Conservation (phyloP, 805 yeast genomes). For the Spathaspora hagerdaliae region DNA sequence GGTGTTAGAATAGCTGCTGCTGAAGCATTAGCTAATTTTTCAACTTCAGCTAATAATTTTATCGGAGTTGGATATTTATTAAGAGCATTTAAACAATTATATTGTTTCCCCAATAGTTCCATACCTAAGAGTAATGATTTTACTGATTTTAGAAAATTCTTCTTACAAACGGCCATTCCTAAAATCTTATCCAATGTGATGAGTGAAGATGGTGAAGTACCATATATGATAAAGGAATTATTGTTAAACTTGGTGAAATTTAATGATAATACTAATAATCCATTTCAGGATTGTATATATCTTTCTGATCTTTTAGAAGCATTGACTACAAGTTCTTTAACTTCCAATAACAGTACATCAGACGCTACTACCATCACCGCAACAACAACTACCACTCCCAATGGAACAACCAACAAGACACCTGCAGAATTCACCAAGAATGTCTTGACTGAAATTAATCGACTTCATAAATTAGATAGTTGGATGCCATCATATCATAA, state of each 20-base stretch:
- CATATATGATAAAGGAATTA: constrained; percentile 51
- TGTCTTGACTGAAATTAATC: constrained; percentile 61
- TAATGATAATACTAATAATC: constrained; percentile 81
- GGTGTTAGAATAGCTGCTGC: constrained; percentile 91
- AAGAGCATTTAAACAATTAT: constrained; percentile 62
- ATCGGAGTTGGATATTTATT: constrained; percentile 72
- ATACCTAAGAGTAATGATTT: constrained; percentile 84
- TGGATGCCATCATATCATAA: constrained; percentile 78
- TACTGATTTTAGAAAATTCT: constrained; percentile 61
- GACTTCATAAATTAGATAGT: constrained; percentile 75
- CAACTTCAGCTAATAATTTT: constrained; percentile 57
- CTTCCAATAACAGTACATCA: constrained; percentile 8
- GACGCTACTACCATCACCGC: background rate
- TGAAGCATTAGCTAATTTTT: constrained; percentile 63
- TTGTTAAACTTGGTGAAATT: constrained; percentile 69
- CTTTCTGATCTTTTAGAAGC: constrained; percentile 54
- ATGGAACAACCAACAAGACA: background rate
- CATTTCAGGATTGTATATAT: constrained; percentile 70
- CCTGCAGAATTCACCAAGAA: constrained; percentile 17
- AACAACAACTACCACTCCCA: background rate
- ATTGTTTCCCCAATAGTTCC: constrained; percentile 58
- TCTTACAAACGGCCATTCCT: constrained; percentile 68
- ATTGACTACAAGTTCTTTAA: constrained; percentile 29
- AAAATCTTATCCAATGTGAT: constrained; percentile 54
- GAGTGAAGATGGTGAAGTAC: constrained; percentile 63